Conservation (phyloP, 1,139 yeast genomes). For the Maudiozyma humilis region DNA sequence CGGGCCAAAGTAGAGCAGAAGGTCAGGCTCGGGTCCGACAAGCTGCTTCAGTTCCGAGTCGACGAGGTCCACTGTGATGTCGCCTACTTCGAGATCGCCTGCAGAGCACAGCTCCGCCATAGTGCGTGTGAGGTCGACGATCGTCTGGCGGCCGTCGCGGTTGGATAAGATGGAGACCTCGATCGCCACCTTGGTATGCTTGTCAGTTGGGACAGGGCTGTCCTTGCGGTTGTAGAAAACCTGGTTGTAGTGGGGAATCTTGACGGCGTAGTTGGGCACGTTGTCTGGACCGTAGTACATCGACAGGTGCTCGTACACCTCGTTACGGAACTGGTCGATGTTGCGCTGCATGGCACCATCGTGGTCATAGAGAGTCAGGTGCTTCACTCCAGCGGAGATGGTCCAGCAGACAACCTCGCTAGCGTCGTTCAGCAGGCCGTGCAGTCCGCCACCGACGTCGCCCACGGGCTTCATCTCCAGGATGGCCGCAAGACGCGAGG, state of each 20-base stretch:
- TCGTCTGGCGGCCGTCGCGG: constrained; percentile 82
- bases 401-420: constrained; percentile 84
- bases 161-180: constrained; percentile 59
- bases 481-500: constrained; percentile 66
- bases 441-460: constrained; percentile 82
- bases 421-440: constrained; percentile 68
- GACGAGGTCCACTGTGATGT: constrained; percentile 64
- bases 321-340: constrained; percentile 50
- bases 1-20: constrained; percentile 79
- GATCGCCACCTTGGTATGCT: constrained; percentile 43
- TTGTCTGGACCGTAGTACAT: constrained; percentile 68
- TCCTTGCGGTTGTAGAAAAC: constrained; percentile 34
- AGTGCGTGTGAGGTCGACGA: constrained; percentile 80
- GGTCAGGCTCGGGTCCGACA: constrained; percentile 87
- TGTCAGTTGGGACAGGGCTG: neutral
- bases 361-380: constrained; percentile 69
- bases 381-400: constrained; percentile 70
- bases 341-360: constrained; percentile 57
- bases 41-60: constrained; percentile 67
- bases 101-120: constrained; percentile 67
- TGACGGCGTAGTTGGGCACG: constrained; percentile 53
- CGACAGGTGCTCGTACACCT: constrained; percentile 52
- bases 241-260: constrained; percentile 54
- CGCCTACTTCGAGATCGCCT: constrained; percentile 54
- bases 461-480: constrained; percentile 63